phyloP scores from a whole-genome alignment of 73 alveolate genomes.

The Symbiodinium natans region DNA sequence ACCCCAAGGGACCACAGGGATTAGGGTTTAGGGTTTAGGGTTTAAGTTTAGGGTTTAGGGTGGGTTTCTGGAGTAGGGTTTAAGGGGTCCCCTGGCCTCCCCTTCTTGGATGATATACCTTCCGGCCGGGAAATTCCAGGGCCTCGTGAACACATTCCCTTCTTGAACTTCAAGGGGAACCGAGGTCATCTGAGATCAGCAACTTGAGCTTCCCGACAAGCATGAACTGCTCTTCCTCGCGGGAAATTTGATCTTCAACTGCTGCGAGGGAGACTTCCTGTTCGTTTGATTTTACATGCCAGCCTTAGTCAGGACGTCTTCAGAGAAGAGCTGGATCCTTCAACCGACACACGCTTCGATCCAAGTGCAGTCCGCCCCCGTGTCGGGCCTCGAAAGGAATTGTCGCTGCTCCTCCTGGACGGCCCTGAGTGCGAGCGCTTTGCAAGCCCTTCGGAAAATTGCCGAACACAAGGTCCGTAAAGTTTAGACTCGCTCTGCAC shows the following conservation, averaged over 20 bases:
- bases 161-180: background rate
- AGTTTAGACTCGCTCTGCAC: too few relatives aligned
- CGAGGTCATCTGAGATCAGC: background rate
- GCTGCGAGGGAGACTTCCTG: too few relatives aligned
- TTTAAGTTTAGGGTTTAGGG: too few relatives aligned
- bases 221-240: constrained; percentile 86
- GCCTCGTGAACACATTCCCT: background rate
- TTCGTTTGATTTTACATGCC: background rate
- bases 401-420: constrained; percentile 80
- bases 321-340: constrained; percentile 83
- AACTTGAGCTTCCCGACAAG: constrained; percentile 76
- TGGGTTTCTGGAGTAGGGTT: background rate
- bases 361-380: background rate
- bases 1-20: too few relatives aligned
- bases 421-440: constrained; percentile 34
- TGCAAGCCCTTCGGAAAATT: too few relatives aligned
- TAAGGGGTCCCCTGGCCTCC: background rate
- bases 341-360: background rate
- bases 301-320: constrained; percentile 70
- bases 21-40: too few relatives aligned
- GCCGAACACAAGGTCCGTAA: too few relatives aligned
- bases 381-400: constrained; percentile 43
- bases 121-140: constrained; percentile 56
- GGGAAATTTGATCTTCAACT: too few relatives aligned
- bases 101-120: constrained; percentile 78